Evolutionary conservation across 163 green algal species (phyloP).

Genomic region (Chlorella variabilis): DNA sequence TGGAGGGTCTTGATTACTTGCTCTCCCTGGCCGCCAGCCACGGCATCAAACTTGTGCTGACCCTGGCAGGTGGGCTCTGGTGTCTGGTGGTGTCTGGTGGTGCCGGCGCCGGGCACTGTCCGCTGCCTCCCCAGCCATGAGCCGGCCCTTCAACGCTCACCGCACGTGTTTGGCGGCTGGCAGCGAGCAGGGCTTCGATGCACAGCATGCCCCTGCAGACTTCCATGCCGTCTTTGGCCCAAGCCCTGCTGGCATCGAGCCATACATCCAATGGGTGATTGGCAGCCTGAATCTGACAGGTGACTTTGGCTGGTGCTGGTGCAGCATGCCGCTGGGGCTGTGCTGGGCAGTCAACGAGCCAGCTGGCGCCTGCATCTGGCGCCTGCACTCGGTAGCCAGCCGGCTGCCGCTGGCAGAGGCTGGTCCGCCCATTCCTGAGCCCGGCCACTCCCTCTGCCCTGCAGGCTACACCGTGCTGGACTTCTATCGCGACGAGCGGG

Average conservation of each 20-base stretch:
- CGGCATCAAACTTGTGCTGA: slow-evolving; percentile 12
- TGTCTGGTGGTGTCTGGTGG: too few species aligned
- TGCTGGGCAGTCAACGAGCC: background rate
- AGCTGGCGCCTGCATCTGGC: too few species aligned
- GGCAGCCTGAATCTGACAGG: slow-evolving; percentile 15
- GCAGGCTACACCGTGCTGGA: slow-evolving; percentile 17
- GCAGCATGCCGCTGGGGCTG: background rate
- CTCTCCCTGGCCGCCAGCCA: background rate
- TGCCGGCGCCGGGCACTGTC: too few species aligned
- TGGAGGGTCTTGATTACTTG: slow-evolving; percentile 11
- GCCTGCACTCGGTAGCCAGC: too few species aligned
- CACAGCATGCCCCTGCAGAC: background rate
- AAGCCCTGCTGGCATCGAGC: slow-evolving; percentile 6
- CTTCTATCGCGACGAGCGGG: slow-evolving; percentile 36
- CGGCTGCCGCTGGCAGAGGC: too few species aligned
- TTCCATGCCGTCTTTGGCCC: background rate
- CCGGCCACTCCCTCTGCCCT: too few species aligned
- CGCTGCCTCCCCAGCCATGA: too few species aligned
- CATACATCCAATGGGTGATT: slow-evolving; percentile 17
- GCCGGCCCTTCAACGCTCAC: too few species aligned
- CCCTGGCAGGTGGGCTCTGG: slow-evolving; percentile 1
- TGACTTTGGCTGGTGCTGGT: background rate
- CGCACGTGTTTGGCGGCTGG: too few species aligned
- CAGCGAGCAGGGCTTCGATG: too few species aligned
- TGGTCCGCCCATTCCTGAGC: too few species aligned